phyloP scores from a whole-genome alignment of 495 filamentous ascomycete genomes.

The Penicillium silybi region DNA sequence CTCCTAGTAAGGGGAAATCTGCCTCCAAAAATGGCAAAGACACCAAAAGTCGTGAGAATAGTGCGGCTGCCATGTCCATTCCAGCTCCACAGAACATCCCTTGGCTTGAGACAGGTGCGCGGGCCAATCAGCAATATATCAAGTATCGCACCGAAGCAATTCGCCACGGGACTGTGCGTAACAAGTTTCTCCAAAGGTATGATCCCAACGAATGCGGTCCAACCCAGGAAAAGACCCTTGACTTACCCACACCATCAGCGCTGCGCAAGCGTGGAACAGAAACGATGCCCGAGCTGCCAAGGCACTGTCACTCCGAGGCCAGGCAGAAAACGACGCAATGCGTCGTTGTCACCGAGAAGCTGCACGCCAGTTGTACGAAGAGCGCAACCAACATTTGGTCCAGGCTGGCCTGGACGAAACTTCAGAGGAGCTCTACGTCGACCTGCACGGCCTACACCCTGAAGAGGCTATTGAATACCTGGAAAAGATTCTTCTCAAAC shows the following conservation, averaged over 20 bases:
- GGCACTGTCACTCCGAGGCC: conserved; percentile 86
- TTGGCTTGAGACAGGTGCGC: conserved; percentile 93
- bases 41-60: conserved; percentile 66
- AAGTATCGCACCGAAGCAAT: conserved; percentile 92
- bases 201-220: conserved; percentile 19
- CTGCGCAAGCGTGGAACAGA: conserved; percentile 99
- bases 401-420: conserved; percentile 36
- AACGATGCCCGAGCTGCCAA: conserved; percentile 97
- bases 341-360: conserved; percentile 95
- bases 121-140: conserved; percentile 87
- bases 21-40: conserved; percentile 43
- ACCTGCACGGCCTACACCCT: conserved; percentile 93
- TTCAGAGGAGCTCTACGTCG: conserved; percentile 79
- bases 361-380: conserved; percentile 86
- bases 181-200: conserved; percentile 96
- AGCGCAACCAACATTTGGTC: conserved; percentile 73
- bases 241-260: conserved; percentile 47
- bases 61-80: conserved; percentile 75
- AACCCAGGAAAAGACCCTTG: conserved; percentile 2
- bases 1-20: conserved; percentile 46
- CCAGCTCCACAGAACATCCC: conserved; percentile 86
- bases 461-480: conserved; percentile 97
- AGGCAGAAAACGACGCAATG: conserved; percentile 96
- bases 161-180: conserved; percentile 90
- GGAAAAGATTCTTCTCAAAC: conserved; percentile 78